These are phyloP conservation scores for Sextonia rubra DNA, from an alignment of 164 flowering plant genomes.

Conservation along the genomic window DNA sequence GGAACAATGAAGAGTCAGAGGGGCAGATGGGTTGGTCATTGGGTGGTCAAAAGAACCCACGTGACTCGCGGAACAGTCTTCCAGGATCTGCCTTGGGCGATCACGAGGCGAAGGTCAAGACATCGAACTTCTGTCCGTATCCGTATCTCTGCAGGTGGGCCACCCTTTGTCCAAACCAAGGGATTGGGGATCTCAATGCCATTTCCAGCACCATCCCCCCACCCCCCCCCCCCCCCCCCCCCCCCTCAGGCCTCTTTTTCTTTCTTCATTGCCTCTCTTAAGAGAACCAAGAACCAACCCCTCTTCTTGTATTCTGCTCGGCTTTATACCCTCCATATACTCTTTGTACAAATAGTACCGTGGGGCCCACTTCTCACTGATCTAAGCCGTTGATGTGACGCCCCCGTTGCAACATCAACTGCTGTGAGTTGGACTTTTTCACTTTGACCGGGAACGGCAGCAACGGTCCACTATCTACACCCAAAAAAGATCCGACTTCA, in stretches of 20 bases:
- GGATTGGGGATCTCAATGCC: slow-evolving; percentile 2
- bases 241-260: background rate
- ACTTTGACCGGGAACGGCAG: no score
- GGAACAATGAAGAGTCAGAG: slow-evolving; percentile 22
- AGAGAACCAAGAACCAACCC: no score
- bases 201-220: background rate
- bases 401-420: no score
- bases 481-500: no score
- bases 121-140: slow-evolving; percentile 46
- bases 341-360: background rate
- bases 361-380: no score
- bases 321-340: background rate
- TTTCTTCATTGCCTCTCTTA: background rate
- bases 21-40: slow-evolving; percentile 35
- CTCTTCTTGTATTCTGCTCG: background rate
- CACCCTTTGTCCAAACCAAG: background rate
- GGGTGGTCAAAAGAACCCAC: slow-evolving; percentile 86
- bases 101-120: slow-evolving; percentile 55
- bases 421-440: no score
- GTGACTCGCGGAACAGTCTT: slow-evolving; percentile 94
- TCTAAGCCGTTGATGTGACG: no score
- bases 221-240: background rate
- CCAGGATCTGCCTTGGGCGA: slow-evolving; percentile 68
- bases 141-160: slow-evolving; percentile 32
- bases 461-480: no score